Base-by-base conservation (phyloP, 192 early-diverging fungal species). In the Podochytrium sp. region DNA sequence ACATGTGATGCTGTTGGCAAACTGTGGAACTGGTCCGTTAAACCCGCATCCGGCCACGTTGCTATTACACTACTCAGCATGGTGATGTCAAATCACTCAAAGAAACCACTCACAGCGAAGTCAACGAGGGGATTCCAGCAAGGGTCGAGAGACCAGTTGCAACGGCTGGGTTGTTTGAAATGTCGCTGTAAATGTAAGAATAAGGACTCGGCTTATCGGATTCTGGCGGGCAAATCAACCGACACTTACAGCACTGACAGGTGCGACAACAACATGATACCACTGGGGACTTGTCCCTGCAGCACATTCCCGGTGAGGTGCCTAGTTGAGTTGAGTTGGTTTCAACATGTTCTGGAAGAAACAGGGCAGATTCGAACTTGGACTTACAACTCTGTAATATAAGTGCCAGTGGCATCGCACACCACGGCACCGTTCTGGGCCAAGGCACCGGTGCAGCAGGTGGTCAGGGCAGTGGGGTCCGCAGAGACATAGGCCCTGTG, bases 401-500 rank as follows among this genome's bases (percentile, higher is more conserved):
- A 41, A 33, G 29, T 33, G 51, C 29, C 35, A 7, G 32, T 41
- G 20, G 50, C 27, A 51, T 33, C 66, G 34, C 66, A 69, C 6
- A 41, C 40, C 23, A 69, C 51, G 12, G 10, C 30, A 23, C 66
- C 66, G 18, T n/a, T 18, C 23, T 7, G 7, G 27, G 32, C 7
- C 10, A 55, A n/a, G 14, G 47, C 23, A 18, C 38, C 52, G n/a
- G 66, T 55, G 66, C 66, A 69, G 66, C 66, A 69, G 10, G 33
- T 63, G 27, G 29, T 23, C 20, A 16, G 7, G 27, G 61, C 37
- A 29, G 29, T 35, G 37, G 61, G 14, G 18, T 27, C 32, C 20
- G 27, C 40, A 41, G 29, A 25, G 37, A n/a, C 47, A 49, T 63
- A 63, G 37, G 32, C 37, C 61, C 61, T 63, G 61, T 38, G 7